These are phyloP conservation scores for Phalaenopsis hybrid DNA, from an alignment of 116 monocot species.

Conservation along the genomic window DNA sequence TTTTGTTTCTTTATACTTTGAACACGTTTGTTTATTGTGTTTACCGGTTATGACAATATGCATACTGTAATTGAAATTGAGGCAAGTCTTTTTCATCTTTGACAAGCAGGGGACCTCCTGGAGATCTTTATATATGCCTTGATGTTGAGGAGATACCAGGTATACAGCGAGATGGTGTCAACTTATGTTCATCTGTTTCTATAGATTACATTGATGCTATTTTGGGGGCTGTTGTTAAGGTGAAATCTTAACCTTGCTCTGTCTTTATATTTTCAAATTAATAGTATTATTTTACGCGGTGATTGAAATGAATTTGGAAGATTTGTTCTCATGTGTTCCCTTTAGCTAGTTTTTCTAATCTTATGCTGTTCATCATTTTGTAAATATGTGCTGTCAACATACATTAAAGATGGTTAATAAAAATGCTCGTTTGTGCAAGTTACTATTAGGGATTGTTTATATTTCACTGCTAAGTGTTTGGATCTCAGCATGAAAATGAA, in stretches of 20 bases:
- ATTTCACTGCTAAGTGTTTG: too few relatives aligned
- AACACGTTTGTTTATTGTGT: not conserved
- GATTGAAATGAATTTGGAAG: not conserved
- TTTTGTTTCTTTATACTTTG: not conserved
- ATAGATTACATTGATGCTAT: conserved; percentile 89
- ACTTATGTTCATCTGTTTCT: conserved; percentile 64
- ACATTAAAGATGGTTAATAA: too few relatives aligned
- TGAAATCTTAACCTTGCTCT: conserved; percentile 32
- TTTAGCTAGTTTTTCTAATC: not conserved
- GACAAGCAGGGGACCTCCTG: conserved; percentile 69
- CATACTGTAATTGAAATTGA: not conserved
- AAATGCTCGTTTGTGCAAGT: too few relatives aligned
- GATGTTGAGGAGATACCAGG: conserved; percentile 77
- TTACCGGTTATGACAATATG: not conserved
- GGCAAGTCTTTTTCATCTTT: not conserved
- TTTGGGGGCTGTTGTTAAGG: conserved; percentile 70
- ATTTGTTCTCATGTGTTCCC: not conserved
- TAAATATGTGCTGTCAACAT: not conserved
- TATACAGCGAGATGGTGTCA: conserved; percentile 91
- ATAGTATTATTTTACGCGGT: not conserved
- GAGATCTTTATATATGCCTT: conserved; percentile 95
- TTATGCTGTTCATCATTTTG: not conserved
- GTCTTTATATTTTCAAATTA: not conserved
- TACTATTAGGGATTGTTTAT: too few relatives aligned
- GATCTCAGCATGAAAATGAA: too few relatives aligned